Conservation (phyloP, 192 early-diverging fungal genomes). For the Coemansia sp. region DNA sequence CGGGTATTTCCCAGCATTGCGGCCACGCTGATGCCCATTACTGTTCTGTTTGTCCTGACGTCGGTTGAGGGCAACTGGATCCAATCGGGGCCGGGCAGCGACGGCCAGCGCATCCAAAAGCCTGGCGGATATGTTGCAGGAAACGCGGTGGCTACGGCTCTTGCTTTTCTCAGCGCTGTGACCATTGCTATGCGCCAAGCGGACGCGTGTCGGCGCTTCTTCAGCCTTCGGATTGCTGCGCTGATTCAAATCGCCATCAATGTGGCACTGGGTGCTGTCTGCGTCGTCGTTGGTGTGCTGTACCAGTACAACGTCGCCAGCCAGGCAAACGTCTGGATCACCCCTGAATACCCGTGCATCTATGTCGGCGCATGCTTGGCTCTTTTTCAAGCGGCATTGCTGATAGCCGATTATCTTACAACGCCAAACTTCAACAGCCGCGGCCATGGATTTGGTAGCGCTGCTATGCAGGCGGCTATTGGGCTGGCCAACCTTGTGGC, state of each 20-base stretch:
- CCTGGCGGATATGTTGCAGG: slow-evolving; percentile 47
- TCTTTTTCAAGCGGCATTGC: slow-evolving; percentile 32
- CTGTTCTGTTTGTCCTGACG: slow-evolving; percentile 48
- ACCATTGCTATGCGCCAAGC: slow-evolving; percentile 37
- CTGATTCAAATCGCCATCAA: slow-evolving; percentile 37
- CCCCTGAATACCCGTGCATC: slow-evolving; percentile 51
- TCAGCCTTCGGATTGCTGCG: slow-evolving; percentile 27
- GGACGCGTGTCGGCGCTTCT: slow-evolving; percentile 21
- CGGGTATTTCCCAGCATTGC: slow-evolving; percentile 50
- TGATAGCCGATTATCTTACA: slow-evolving; percentile 32
- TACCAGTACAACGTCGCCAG: slow-evolving; percentile 50
- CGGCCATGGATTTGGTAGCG: slow-evolving; percentile 39
- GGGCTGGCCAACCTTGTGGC: slow-evolving; percentile 48
- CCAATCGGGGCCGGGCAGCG: slow-evolving; percentile 29
- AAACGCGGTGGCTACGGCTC: slow-evolving; percentile 39
- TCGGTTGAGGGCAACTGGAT: slow-evolving; percentile 53
- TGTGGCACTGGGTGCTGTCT: slow-evolving; percentile 39
- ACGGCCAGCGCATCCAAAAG: slow-evolving; percentile 33
- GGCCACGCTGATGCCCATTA: slow-evolving; percentile 38
- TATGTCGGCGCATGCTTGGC: slow-evolving; percentile 46
- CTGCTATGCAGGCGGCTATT: slow-evolving; percentile 46
- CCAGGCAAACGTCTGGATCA: slow-evolving; percentile 34
- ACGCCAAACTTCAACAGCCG: slow-evolving; percentile 50
- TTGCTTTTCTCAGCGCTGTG: slow-evolving; percentile 47
- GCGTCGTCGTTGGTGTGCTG: slow-evolving; percentile 32